Percentiles rank a stretch among this genome's conserved stretches.
Evolutionary conservation across 2,329 filamentous ascomycete genomes (phyloP).

Genomic region (Stemphylium beticola): DNA sequence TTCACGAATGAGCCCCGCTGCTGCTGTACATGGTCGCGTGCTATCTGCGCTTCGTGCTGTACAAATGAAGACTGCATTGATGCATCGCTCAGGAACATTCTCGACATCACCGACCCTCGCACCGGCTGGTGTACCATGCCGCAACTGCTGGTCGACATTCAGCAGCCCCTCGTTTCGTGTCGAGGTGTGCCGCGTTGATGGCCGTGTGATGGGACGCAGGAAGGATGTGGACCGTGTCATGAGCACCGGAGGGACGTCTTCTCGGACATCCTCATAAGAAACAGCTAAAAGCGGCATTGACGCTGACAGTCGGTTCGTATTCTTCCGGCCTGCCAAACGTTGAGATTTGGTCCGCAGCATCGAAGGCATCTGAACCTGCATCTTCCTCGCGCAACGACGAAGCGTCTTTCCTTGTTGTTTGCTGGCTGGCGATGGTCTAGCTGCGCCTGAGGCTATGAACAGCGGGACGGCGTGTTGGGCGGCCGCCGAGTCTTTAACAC

Average conservation of each 20-base stretch:
- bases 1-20: conserved; percentile 25
- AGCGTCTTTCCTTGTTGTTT: conserved; percentile 32
- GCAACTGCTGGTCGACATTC: conserved; percentile 3
- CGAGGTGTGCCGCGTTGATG: conserved; percentile 11
- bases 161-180: conserved; percentile 4
- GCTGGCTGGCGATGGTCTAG: conserved; percentile 23
- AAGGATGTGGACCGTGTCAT: conserved; percentile 19
- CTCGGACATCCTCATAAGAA: conserved; percentile 19
- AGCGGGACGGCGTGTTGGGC: conserved; percentile 41
- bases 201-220: conserved; percentile 5
- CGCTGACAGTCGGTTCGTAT: conserved; percentile 29
- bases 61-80: conserved; percentile 21
- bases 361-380: conserved; percentile 40
- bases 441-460: conserved; percentile 10
- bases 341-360: conserved; percentile 29
- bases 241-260: conserved; percentile 9
- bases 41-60: conserved; percentile 14
- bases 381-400: conserved; percentile 35
- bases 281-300: conserved; percentile 34
- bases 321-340: conserved; percentile 15
- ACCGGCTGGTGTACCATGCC: conserved; percentile 19
- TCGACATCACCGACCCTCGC: conserved; percentile 20
- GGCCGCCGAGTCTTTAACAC: conserved; percentile 11
- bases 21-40: conserved; percentile 23
- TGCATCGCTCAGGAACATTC: conserved; percentile 22